Evolutionary conservation across 306 rosid genomes (phyloP).

Genomic region (Lathyrus sativus): DNA sequence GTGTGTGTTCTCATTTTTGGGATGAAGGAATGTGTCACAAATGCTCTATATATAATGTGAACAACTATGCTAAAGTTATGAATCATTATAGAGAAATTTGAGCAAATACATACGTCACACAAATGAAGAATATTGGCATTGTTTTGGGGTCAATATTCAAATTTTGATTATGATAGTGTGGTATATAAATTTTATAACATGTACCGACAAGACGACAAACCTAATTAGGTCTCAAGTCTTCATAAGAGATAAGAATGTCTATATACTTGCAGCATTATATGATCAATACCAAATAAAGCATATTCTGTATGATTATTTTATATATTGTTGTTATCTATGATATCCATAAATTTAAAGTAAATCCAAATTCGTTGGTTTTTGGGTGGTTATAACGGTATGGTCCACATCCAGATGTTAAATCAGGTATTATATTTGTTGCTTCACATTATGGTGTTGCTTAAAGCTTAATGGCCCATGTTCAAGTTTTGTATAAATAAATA

Average conservation of each 20-base stretch:
- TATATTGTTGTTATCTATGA: background rate
- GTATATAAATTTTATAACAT: slow-evolving; percentile 17
- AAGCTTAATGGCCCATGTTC: slow-evolving; percentile 21
- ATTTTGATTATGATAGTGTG: slow-evolving; percentile 30
- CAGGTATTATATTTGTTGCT: slow-evolving; percentile 32
- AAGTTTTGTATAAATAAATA: background rate
- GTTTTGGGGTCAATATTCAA: slow-evolving; percentile 34
- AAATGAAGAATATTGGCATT: slow-evolving; percentile 33
- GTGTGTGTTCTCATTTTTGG: slow-evolving; percentile 30
- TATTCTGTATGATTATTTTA: slow-evolving; percentile 23
- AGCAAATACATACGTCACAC: slow-evolving; percentile 45
- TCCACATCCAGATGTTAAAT: slow-evolving; percentile 22
- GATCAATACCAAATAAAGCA: slow-evolving; percentile 28
- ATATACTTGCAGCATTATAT: slow-evolving; percentile 30
- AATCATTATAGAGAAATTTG: slow-evolving; percentile 16
- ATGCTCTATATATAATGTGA: slow-evolving; percentile 34
- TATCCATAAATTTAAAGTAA: background rate
- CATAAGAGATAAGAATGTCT: slow-evolving; percentile 36
- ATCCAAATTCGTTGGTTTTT: background rate
- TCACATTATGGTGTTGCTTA: slow-evolving; percentile 18
- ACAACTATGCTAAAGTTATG: background rate
- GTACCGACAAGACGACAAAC: slow-evolving; percentile 9
- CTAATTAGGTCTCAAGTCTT: too few species aligned
- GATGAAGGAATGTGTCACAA: slow-evolving; percentile 20
- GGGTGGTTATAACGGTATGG: slow-evolving; percentile 16